Conservation (phyloP, 1,284 basidiomycete genomes). For the Boletellus deceptivus region DNA sequence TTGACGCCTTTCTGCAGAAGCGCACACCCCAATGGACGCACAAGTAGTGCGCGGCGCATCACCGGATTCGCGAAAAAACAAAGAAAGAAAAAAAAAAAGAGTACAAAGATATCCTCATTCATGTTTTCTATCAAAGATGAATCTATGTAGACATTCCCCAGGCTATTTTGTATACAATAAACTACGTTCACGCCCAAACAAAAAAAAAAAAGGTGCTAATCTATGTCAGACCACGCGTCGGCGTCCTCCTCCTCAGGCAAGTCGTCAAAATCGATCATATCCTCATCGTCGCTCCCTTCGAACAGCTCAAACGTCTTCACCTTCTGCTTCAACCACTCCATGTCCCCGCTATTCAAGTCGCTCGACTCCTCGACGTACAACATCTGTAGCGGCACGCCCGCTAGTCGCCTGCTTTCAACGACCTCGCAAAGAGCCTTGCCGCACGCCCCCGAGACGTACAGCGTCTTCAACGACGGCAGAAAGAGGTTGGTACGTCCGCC, state of each 20-base stretch:
- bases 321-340: slow-evolving; percentile 46
- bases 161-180: no score
- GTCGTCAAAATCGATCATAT: slow-evolving; percentile 23
- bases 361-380: slow-evolving; percentile 47
- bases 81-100: no score
- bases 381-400: slow-evolving; percentile 43
- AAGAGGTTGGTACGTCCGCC: slow-evolving; percentile 4
- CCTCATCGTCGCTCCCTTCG: slow-evolving; percentile 44
- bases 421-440: slow-evolving; percentile 43
- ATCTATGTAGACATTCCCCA: no score
- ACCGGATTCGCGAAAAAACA: no score
- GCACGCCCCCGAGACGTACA: slow-evolving; percentile 45
- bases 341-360: slow-evolving; percentile 35
- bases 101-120: no score
- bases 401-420: slow-evolving; percentile 41
- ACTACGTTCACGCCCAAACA: no score
- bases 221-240: slow-evolving; percentile 17
- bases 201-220: neutral
- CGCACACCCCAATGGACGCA: slow-evolving; percentile 42
- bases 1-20: slow-evolving; percentile 67
- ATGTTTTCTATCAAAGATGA: no score
- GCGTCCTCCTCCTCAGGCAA: slow-evolving; percentile 20
- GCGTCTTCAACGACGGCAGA: slow-evolving; percentile 37
- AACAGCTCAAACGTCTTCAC: slow-evolving; percentile 49
- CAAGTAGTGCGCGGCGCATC: slow-evolving; percentile 8